A percentile compares a stretch with the other conserved stretches of the same genome.
phyloP scores from a whole-genome alignment of 2,329 filamentous ascomycete species.

The Mycosphaerelloides madeirae region DNA sequence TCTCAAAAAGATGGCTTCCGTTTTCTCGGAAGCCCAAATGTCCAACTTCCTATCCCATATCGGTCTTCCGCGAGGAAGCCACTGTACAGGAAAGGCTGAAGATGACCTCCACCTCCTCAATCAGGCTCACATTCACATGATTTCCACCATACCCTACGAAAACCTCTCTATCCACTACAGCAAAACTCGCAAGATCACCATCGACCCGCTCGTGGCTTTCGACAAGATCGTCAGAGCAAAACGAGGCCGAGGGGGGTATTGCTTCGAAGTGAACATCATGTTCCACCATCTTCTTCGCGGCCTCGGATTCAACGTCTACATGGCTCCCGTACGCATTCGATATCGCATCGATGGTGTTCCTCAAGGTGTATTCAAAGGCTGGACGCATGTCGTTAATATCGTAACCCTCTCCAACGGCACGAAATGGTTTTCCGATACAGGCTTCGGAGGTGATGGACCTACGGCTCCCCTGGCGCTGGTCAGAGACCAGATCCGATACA shows the following conservation, averaged over 20 bases:
- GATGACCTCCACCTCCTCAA: constrained; percentile 5
- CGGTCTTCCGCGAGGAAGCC: too few relatives aligned
- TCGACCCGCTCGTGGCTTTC: constrained; percentile 48
- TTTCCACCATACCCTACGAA: constrained; percentile 51
- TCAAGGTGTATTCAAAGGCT: constrained; percentile 19
- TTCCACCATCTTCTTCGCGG: constrained; percentile 48
- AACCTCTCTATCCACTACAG: constrained; percentile 54
- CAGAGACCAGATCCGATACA: constrained; percentile 39
- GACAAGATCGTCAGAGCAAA: constrained; percentile 45
- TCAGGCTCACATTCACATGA: constrained; percentile 17
- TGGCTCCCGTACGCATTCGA: constrained; percentile 33
- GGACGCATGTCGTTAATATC: constrained; percentile 40
- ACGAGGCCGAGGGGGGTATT: constrained; percentile 51
- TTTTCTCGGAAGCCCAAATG: too few relatives aligned
- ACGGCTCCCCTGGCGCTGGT: constrained; percentile 55
- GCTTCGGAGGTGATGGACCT: constrained; percentile 60
- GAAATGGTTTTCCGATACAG: constrained; percentile 56
- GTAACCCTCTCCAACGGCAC: constrained; percentile 44
- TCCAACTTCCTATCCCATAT: too few relatives aligned
- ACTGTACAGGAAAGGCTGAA: too few relatives aligned
- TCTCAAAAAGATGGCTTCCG: too few relatives aligned
- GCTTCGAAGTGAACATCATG: constrained; percentile 55
- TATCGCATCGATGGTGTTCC: constrained; percentile 19
- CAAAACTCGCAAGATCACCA: constrained; percentile 41
- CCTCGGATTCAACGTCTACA: constrained; percentile 45